phyloP scores from a whole-genome alignment of 176 grass and related monocot genomes.

The Carex littledalei region DNA sequence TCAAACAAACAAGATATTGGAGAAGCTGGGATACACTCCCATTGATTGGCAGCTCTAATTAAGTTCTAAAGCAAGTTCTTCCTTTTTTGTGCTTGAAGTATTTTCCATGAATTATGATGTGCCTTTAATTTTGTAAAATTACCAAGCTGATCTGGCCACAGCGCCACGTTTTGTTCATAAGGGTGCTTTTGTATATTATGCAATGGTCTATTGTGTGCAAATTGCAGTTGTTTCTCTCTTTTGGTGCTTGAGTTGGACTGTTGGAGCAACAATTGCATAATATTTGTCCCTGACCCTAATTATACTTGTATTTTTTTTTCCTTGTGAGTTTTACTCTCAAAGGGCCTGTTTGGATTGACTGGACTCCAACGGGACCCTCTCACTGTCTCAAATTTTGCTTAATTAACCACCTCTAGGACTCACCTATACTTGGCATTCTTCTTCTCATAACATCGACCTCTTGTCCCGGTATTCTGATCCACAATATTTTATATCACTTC shows the following conservation, averaged over 20 bases:
- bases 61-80: not conserved
- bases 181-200: slow-evolving; percentile 3
- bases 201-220: not conserved
- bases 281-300: not conserved
- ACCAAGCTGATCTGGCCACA: not conserved
- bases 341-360: not conserved
- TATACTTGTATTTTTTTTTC: not conserved
- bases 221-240: not conserved
- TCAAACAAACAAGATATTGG: slow-evolving; percentile 68
- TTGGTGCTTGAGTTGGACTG: not conserved
- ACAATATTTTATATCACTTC: no score
- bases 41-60: slow-evolving; percentile 83
- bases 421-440: not conserved
- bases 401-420: no score
- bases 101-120: not conserved
- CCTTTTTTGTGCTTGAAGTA: slow-evolving; percentile 2
- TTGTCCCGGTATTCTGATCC: no score
- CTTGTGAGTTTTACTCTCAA: not conserved
- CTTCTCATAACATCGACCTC: no score
- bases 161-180: not conserved
- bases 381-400: no score
- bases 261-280: not conserved
- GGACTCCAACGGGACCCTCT: no score
- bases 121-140: not conserved
- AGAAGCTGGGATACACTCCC: slow-evolving; percentile 43